phyloP scores from a whole-genome alignment of 208 protist species.

The Leishmania tarentolae region DNA sequence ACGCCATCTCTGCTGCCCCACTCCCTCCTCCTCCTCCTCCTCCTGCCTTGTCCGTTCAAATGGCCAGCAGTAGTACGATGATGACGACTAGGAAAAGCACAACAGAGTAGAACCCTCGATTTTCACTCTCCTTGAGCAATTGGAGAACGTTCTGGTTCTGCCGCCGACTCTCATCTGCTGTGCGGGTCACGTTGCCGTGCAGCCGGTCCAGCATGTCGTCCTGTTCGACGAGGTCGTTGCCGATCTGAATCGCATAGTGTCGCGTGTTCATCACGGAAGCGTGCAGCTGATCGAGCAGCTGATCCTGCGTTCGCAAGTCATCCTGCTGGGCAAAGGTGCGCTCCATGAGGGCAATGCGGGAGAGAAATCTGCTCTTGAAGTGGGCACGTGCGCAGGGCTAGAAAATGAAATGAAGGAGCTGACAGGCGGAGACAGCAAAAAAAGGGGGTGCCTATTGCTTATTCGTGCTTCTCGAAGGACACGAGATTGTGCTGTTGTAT shows the following conservation, averaged over 20 bases:
- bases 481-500: background rate
- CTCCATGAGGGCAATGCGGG: slow-evolving; percentile 12
- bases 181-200: slow-evolving; percentile 53
- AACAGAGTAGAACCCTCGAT: slow-evolving; percentile 67
- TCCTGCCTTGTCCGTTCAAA: slow-evolving; percentile 29
- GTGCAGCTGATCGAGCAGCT: slow-evolving; percentile 84
- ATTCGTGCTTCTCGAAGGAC: background rate
- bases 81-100: slow-evolving; percentile 71
- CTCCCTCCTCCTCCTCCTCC: background rate
- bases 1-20: background rate
- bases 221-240: slow-evolving; percentile 70
- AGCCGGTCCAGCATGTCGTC: slow-evolving; percentile 78
- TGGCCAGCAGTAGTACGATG: slow-evolving; percentile 66
- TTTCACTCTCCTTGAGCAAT: slow-evolving; percentile 72
- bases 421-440: background rate
- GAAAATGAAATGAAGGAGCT: background rate
- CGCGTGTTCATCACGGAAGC: slow-evolving; percentile 83
- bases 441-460: background rate
- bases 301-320: slow-evolving; percentile 60
- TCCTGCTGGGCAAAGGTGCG: slow-evolving; percentile 20
- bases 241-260: slow-evolving; percentile 78
- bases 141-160: slow-evolving; percentile 79
- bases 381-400: background rate
- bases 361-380: background rate
- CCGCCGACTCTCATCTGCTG: slow-evolving; percentile 69